phyloP scores from a whole-genome alignment of 1,284 basidiomycete species.

The Stereum hirsutum region DNA sequence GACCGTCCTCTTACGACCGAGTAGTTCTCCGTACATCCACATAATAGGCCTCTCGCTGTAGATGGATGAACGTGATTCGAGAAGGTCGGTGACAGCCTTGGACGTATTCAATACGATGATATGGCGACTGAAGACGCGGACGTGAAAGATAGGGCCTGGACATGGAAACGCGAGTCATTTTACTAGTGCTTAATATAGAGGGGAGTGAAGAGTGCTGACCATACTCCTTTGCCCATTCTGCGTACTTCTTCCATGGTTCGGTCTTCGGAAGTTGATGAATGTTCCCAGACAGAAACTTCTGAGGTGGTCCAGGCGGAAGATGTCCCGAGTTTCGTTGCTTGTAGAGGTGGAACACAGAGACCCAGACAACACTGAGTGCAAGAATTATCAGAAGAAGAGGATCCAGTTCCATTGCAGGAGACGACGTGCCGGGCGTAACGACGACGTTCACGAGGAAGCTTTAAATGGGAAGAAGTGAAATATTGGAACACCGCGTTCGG shows the following conservation, averaged over 20 bases:
- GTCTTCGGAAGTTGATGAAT: neutral
- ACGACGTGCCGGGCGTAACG: too few relatives aligned
- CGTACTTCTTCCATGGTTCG: neutral
- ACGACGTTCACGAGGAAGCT: too few relatives aligned
- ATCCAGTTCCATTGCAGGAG: too few relatives aligned
- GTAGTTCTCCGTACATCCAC: constrained; percentile 33
- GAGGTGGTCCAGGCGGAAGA: neutral
- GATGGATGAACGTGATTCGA: constrained; percentile 27
- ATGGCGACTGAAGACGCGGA: neutral
- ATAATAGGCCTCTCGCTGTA: constrained; percentile 32
- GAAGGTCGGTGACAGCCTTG: constrained; percentile 22
- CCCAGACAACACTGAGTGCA: too few relatives aligned
- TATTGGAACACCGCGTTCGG: too few relatives aligned
- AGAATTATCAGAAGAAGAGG: too few relatives aligned
- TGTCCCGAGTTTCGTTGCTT: too few relatives aligned
- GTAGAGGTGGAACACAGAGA: too few relatives aligned
- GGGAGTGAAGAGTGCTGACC: neutral
- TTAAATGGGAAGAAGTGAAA: too few relatives aligned
- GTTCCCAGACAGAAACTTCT: neutral
- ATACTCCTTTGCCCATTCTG: neutral
- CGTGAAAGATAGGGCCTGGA: neutral
- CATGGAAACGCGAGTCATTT: neutral
- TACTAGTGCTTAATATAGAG: too few relatives aligned
- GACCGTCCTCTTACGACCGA: constrained; percentile 23
- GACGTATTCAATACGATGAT: constrained; percentile 27